Base-by-base conservation (phyloP, 345 rosid genomes). In the Toxicodendron radicans region DNA sequence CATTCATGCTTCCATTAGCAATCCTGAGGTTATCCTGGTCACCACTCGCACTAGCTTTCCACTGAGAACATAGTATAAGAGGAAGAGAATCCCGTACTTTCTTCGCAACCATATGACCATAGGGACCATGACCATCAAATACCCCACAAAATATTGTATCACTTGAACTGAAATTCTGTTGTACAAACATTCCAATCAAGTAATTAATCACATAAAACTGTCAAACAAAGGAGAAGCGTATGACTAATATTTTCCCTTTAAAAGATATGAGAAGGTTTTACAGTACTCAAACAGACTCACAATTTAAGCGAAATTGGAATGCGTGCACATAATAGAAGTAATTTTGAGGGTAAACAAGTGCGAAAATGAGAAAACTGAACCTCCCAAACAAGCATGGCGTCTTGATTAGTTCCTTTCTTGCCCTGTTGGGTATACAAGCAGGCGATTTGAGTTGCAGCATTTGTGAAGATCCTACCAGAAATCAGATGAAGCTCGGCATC, bases 71-170 rank as follows among this genome's bases (percentile, higher is more conserved):
- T 69, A 95, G 80, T 10, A 83, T 80, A 61, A 78, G 75, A 9
- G 99, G 97, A 76, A 95, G 92, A 46, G 97, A 84, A 77, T 92
- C 99, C 59, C 97, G 82, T 45, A 92, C 97, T 87, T 82, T 92
- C 88, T 87, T 91, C 10, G 99, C 87, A 20, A 92, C 99, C 94
- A 89, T 85, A 84, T 95, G 99, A 85, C 99, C 99, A 56, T 78
- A 89, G 60, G 98, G 99, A 74, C 99, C 99, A 32, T 95, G 99
- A 52, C 99, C 99, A 78, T 95, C 99, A 66, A 95, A 95, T 65
- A 95, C 93, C 63, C 99, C 99, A 71, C 99, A 95, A 69, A 92
- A 92, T 58, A 87, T 76, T 11, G 94, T 85, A 53, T 90, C 95
- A 3, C 82, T 88, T 6, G 95, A 83, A 73, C 85, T 72, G 84